These are phyloP conservation scores for Coriolopsis trogii DNA, from an alignment of 1,284 basidiomycete genomes.

Conservation along the genomic window DNA sequence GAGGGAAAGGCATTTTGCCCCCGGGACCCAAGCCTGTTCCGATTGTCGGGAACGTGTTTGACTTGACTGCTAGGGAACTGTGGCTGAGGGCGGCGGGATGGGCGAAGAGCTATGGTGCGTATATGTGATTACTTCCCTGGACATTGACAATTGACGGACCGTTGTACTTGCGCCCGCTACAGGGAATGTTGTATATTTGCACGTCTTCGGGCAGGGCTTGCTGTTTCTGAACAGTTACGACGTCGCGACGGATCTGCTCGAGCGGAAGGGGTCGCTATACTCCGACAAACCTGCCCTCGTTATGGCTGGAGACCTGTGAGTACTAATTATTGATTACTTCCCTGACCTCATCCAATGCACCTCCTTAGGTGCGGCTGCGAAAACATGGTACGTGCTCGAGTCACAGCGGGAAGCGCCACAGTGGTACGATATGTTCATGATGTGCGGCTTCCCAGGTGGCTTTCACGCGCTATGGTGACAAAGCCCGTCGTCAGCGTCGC, in stretches of 20 bases:
- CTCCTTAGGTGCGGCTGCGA: constrained; percentile 58
- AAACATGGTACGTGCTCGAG: constrained; percentile 59
- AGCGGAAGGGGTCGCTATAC: constrained; percentile 67
- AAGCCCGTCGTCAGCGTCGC: constrained; percentile 62
- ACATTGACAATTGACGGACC: not conserved
- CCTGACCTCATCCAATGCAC: constrained; percentile 1
- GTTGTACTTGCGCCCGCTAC: not conserved
- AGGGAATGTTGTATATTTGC: constrained; percentile 68
- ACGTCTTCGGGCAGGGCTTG: constrained; percentile 63
- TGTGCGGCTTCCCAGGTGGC: no score
- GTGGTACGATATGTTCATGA: no score
- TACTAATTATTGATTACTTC: constrained; percentile 1
- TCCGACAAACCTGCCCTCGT: constrained; percentile 70
- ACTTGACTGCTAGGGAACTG: constrained; percentile 57
- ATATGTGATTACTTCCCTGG: not conserved
- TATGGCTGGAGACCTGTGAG: constrained; percentile 59
- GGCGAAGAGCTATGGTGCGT: constrained; percentile 33
- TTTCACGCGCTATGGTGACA: constrained; percentile 68
- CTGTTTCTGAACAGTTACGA: constrained; percentile 65
- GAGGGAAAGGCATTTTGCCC: constrained; percentile 36
- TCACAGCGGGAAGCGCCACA: no score
- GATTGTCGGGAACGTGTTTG: constrained; percentile 60
- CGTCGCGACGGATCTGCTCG: constrained; percentile 60
- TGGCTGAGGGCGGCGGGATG: constrained; percentile 36
- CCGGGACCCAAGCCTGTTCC: constrained; percentile 70